Evolutionary conservation across 1,139 yeast species (phyloP).

Genomic region (Nakaseomyces nivariensis): DNA sequence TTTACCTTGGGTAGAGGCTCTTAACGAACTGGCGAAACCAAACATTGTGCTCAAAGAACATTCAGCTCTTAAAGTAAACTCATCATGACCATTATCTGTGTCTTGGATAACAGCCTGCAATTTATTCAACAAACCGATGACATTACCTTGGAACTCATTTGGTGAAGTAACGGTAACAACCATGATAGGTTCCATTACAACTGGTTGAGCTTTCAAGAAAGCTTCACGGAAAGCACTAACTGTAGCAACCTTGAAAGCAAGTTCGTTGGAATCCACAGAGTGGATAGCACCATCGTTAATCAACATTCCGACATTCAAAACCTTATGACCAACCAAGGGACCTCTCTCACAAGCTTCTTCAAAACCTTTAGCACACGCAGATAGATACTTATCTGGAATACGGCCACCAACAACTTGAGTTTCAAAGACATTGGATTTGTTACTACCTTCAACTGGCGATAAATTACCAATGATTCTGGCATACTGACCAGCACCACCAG

Average conservation of each 20-base stretch:
- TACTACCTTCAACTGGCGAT: constrained; percentile 47
- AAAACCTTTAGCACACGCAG: constrained; percentile 93
- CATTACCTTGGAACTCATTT: constrained; percentile 88
- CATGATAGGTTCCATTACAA: constrained; percentile 93
- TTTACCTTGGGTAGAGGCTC: constrained; percentile 98
- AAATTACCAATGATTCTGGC: constrained; percentile 92
- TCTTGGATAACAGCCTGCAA: constrained; percentile 87
- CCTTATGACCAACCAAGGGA: constrained; percentile 90
- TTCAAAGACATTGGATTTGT: constrained; percentile 54
- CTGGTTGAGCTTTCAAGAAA: constrained; percentile 74
- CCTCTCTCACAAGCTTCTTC: constrained; percentile 94
- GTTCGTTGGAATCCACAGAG: constrained; percentile 92
- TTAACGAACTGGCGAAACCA: constrained; percentile 88
- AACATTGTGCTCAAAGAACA: constrained; percentile 93
- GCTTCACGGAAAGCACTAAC: constrained; percentile 89
- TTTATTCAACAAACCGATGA: constrained; percentile 85
- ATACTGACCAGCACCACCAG: constrained; percentile 99
- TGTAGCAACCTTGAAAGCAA: constrained; percentile 90
- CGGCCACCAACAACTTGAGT: constrained; percentile 94
- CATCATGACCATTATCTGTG: constrained; percentile 90
- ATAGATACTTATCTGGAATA: constrained; percentile 87
- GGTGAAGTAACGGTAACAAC: constrained; percentile 89
- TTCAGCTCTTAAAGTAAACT: constrained; percentile 86
- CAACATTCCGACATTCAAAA: constrained; percentile 85
- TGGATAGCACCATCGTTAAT: constrained; percentile 97